Evolutionary conservation across 2,329 filamentous ascomycete species (phyloP), one percentile per base, ranked within the genome.

Genomic region (Boeremia lycopersici): DNA sequence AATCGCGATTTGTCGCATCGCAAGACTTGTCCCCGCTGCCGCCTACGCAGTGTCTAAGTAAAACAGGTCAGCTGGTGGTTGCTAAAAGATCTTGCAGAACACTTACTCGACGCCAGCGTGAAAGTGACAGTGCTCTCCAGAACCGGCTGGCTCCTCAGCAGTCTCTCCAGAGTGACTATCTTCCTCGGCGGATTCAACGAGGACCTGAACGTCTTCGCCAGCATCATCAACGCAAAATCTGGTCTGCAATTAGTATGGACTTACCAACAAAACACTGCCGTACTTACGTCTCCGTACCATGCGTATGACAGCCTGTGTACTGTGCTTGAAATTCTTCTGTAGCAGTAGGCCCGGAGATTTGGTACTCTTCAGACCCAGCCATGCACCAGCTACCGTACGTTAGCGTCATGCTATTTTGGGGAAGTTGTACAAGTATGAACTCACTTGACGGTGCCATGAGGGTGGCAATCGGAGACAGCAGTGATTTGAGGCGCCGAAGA

Each of bases 51-150:
- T 89, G 84, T 58, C 81, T 74, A 53, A 10, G 31, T 56, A 61
- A 25, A 80, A 23, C 19, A 23, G 19, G 72, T 63, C 65, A 76
- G 48, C 12, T 53, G 43, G 25, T 17, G 30, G 43, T 56, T 57
- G 7, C 9, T 6, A 26, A 1, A 23, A 2, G 6, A 1, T 3
- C 17, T 5, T 13, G 17, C 9, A 3, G 4, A 9, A 7, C 12
- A 76, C 86, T 74, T 77, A 89, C 87, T 90, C 86, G 19, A 91
- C 86, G 33, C 88, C 88, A 9, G 88, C 88, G 63, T 92, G 89
- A 72, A 88, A 90, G 67, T 92, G 89, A 62, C 88, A 91, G 63
- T 56, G 69, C 64, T 44, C 60, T 26, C 42, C 63, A 31, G 55
- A 51, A 9, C 45, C 64, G 49, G 52, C 67, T 52, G 65, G 50